Conservation (phyloP, 805 yeast genomes). For the Saccharomycopsis fermentans region DNA sequence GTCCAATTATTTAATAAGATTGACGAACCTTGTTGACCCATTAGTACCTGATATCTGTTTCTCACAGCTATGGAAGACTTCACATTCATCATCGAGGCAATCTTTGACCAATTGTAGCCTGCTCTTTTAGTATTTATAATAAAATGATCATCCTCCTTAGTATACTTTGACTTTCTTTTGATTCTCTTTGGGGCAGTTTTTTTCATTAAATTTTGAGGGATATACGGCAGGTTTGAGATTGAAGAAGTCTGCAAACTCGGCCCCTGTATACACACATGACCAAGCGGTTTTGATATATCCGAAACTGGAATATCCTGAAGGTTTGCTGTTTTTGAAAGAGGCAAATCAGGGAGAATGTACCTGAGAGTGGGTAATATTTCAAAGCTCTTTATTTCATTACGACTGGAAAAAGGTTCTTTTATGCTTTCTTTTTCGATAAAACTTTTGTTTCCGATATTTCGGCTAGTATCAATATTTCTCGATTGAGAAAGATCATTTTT, state of each 20-base stretch:
- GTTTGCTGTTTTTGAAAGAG: neutral
- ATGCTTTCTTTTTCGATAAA: too few relatives aligned
- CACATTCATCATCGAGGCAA: conserved; percentile 53
- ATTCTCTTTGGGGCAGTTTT: conserved; percentile 25
- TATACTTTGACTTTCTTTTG: conserved; percentile 57
- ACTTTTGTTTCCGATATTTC: too few relatives aligned
- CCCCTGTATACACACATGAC: too few relatives aligned
- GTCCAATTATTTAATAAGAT: conserved; percentile 45
- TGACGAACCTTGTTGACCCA: conserved; percentile 77
- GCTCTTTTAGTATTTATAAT: conserved; percentile 50
- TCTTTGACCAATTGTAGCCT: conserved; percentile 66
- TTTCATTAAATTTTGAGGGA: neutral
- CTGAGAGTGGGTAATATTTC: neutral
- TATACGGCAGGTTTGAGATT: neutral
- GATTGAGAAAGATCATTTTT: too few relatives aligned
- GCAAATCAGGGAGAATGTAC: neutral
- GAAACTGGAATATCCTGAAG: neutral
- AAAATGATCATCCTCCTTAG: conserved; percentile 55
- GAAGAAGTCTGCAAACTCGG: neutral
- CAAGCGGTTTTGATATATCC: too few relatives aligned
- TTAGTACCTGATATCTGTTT: conserved; percentile 67
- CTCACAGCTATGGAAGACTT: conserved; percentile 65
- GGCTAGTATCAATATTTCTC: too few relatives aligned
- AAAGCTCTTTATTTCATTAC: neutral
- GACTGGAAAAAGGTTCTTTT: too few relatives aligned